These are phyloP conservation scores for Emergomyces pasteurianus DNA, from an alignment of 2,329 filamentous ascomycete species.

Conservation along the genomic window DNA sequence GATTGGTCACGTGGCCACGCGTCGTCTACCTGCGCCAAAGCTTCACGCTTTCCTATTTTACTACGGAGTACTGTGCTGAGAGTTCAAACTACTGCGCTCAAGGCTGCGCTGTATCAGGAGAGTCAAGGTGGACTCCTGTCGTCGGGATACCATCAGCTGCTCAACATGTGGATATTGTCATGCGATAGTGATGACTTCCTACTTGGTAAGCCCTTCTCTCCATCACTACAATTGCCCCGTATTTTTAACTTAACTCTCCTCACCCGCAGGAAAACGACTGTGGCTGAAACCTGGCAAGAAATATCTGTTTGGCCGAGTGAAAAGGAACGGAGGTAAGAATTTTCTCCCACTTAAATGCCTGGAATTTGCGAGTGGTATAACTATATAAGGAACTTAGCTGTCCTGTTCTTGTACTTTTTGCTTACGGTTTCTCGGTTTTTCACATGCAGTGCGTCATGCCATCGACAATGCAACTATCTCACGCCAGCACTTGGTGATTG, in stretches of 20 bases:
- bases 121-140: neutral
- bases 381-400: neutral
- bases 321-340: constrained; percentile 28
- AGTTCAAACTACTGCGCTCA: too few species aligned
- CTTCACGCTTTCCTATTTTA: too few species aligned
- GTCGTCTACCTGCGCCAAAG: too few species aligned
- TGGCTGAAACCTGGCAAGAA: constrained; percentile 80
- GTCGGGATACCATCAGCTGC: neutral
- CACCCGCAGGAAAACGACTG: constrained; percentile 49
- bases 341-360: neutral
- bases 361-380: neutral
- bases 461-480: constrained; percentile 78
- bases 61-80: too few species aligned
- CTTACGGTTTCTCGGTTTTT: neutral
- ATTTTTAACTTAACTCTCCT: constrained; percentile 6
- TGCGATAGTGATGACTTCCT: constrained; percentile 38
- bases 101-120: neutral
- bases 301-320: constrained; percentile 75
- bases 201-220: constrained; percentile 26
- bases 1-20: constrained; percentile 27
- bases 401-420: neutral
- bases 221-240: constrained; percentile 28
- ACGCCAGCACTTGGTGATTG: constrained; percentile 71
- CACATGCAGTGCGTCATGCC: constrained; percentile 47
- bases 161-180: constrained; percentile 52